phyloP scores from a whole-genome alignment of 331 rosid genomes.

The Malus hybrid region DNA sequence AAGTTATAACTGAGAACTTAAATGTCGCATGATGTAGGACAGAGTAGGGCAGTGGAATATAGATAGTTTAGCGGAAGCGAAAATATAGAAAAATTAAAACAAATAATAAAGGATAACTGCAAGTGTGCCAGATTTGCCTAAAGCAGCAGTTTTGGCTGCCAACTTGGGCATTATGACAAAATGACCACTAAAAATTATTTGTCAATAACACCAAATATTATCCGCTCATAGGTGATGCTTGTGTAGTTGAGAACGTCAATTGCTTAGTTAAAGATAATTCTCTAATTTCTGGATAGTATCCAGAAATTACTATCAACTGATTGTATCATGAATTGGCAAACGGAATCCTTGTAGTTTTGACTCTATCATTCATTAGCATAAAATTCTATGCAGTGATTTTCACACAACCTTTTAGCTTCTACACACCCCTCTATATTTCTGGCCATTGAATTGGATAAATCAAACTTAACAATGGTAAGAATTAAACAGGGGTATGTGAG shows the following conservation, averaged over 20 bases:
- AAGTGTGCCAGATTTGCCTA: background rate
- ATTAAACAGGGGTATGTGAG: background rate
- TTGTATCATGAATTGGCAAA: background rate
- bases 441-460: background rate
- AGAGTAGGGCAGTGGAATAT: background rate
- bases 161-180: background rate
- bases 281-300: background rate
- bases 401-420: background rate
- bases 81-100: background rate
- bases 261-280: background rate
- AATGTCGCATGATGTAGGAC: background rate
- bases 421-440: background rate
- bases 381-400: background rate
- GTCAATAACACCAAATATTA: background rate
- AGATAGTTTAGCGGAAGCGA: background rate
- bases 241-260: background rate
- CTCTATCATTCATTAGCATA: background rate
- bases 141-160: background rate
- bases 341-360: background rate
- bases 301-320: background rate
- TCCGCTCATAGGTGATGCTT: background rate
- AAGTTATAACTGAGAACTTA: slow-evolving; percentile 8
- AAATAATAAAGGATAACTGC: background rate
- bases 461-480: background rate
- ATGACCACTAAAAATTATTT: background rate